phyloP scores from a whole-genome alignment of 345 rosid species.

The Eucalyptus virginea region DNA sequence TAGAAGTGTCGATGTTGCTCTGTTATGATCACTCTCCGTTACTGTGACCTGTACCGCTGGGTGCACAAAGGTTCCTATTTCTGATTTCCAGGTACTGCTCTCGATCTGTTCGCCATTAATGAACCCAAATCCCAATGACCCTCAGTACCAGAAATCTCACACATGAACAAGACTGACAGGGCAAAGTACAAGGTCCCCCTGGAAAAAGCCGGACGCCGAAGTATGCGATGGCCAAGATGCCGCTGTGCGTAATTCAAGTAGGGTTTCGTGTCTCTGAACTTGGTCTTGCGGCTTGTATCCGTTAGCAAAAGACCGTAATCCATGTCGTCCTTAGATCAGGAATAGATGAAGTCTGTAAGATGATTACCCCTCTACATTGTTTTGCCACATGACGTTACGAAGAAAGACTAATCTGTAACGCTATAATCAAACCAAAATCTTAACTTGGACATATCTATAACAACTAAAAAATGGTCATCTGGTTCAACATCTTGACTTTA shows the following conservation, averaged over 20 bases:
- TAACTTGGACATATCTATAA: not conserved
- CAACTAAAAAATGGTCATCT: not conserved
- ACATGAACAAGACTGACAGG: too few species aligned
- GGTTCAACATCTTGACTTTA: not conserved
- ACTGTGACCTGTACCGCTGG: not conserved
- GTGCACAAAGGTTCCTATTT: not conserved
- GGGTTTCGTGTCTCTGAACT: too few species aligned
- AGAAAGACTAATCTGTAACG: not conserved
- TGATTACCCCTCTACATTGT: not conserved
- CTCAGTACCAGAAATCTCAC: too few species aligned
- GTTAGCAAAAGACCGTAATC: too few species aligned
- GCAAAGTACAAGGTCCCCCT: too few species aligned
- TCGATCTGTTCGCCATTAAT: slow-evolving; percentile 51
- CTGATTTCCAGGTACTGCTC: slow-evolving; percentile 31
- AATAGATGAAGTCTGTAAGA: too few species aligned
- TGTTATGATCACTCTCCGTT: not conserved
- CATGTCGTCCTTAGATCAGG: too few species aligned
- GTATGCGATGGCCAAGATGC: too few species aligned
- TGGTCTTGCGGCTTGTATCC: too few species aligned
- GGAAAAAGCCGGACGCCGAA: too few species aligned
- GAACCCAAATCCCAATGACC: too few species aligned
- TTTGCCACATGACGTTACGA: not conserved
- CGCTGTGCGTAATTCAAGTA: too few species aligned
- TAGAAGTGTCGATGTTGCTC: not conserved
- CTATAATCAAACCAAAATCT: not conserved